These are phyloP conservation scores for Gymnopilus dilepis DNA, from an alignment of 768 basidiomycete genomes.

Conservation along the genomic window DNA sequence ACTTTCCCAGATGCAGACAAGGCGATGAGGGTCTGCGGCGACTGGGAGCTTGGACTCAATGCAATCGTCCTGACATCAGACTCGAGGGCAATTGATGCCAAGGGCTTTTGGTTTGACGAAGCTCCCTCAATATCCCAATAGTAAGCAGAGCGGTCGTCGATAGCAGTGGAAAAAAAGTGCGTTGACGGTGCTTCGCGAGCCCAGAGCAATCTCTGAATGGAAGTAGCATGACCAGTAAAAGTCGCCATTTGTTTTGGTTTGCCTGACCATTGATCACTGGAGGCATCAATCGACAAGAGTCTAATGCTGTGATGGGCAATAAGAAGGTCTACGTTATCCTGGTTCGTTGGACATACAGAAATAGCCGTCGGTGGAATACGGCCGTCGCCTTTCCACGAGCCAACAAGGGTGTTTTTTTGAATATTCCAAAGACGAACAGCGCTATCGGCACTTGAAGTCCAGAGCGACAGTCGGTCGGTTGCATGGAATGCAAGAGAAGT, in stretches of 20 bases:
- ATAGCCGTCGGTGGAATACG: slow-evolving; percentile 62
- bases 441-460: slow-evolving; percentile 66
- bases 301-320: slow-evolving; percentile 66
- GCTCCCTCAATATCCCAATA: slow-evolving; percentile 59
- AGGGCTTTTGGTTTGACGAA: slow-evolving; percentile 52
- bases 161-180: slow-evolving; percentile 64
- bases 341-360: slow-evolving; percentile 43
- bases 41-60: slow-evolving; percentile 35
- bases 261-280: slow-evolving; percentile 36
- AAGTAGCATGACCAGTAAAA: slow-evolving; percentile 71
- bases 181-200: slow-evolving; percentile 37
- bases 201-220: slow-evolving; percentile 58
- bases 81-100: slow-evolving; percentile 67
- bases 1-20: slow-evolving; percentile 66
- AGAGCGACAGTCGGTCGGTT: slow-evolving; percentile 42
- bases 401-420: slow-evolving; percentile 50
- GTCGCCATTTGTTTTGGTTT: slow-evolving; percentile 52
- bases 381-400: slow-evolving; percentile 61
- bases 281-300: slow-evolving; percentile 45
- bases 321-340: slow-evolving; percentile 52
- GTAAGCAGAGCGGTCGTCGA: slow-evolving; percentile 65
- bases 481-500: slow-evolving; percentile 48
- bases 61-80: slow-evolving; percentile 59
- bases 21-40: slow-evolving; percentile 52
- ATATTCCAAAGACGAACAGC: slow-evolving; percentile 63